These are phyloP conservation scores for Heliosperma pusillum DNA, from an alignment of 148 eudicot genomes.

Conservation along the genomic window DNA sequence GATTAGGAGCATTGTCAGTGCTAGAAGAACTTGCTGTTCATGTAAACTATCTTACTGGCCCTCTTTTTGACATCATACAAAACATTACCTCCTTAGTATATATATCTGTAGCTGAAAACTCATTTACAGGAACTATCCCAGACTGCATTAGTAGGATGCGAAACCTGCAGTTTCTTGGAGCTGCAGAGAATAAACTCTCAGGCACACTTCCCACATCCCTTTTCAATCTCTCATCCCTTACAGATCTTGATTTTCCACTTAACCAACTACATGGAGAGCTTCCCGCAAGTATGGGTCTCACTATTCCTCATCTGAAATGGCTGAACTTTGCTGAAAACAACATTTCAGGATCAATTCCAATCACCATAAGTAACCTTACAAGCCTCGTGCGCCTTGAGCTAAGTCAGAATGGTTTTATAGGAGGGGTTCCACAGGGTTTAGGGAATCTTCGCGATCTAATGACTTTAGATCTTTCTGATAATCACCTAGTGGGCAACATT, in stretches of 20 bases:
- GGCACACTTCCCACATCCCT: slow-evolving; percentile 28
- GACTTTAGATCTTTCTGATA: background rate
- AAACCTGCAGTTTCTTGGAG: background rate
- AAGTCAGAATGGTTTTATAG: slow-evolving; percentile 8
- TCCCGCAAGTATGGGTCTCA: background rate
- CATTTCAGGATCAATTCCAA: slow-evolving; percentile 28
- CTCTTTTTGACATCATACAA: background rate
- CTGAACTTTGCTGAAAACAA: slow-evolving; percentile 6
- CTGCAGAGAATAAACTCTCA: slow-evolving; percentile 3
- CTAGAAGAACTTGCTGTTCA: slow-evolving; percentile 12
- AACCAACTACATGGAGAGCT: slow-evolving; percentile 27
- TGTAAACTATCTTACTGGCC: slow-evolving; percentile 3
- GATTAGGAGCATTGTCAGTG: slow-evolving; percentile 17
- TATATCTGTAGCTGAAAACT: slow-evolving; percentile 18
- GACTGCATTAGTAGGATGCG: background rate
- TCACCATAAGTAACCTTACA: slow-evolving; percentile 27
- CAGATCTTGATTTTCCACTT: background rate
- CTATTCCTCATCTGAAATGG: slow-evolving; percentile 14
- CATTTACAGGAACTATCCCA: background rate
- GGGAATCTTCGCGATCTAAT: background rate
- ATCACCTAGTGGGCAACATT: background rate
- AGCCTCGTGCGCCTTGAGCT: background rate
- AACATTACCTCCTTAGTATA: background rate
- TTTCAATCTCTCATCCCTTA: slow-evolving; percentile 28
- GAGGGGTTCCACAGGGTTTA: slow-evolving; percentile 1